Conservation (phyloP, 768 basidiomycete genomes). For the Suillus alpinus region DNA sequence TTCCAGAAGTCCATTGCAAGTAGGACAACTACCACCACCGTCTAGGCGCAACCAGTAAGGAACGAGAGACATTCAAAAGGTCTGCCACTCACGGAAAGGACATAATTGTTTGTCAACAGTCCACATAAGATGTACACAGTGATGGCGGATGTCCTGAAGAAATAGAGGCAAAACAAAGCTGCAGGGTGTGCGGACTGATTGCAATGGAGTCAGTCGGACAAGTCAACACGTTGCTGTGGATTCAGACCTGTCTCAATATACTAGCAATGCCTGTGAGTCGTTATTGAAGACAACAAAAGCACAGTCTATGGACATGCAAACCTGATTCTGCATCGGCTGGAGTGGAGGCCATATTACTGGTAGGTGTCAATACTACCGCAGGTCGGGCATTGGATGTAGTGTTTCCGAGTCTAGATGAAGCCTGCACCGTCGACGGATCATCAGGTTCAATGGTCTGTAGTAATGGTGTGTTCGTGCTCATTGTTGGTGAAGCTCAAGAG, state of each 20-base stretch:
- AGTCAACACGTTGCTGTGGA: slow-evolving; percentile 1
- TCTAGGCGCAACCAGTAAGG: slow-evolving; percentile 38
- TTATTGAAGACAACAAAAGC: slow-evolving; percentile 5
- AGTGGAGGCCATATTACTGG: slow-evolving; percentile 52
- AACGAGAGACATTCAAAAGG: background rate
- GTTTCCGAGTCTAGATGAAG: slow-evolving; percentile 21
- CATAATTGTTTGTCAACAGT: slow-evolving; percentile 86
- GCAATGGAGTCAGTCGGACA: slow-evolving; percentile 8
- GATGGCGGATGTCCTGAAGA: slow-evolving; percentile 88
- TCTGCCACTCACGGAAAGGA: slow-evolving; percentile 70
- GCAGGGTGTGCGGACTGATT: slow-evolving; percentile 75
- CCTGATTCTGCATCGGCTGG: slow-evolving; percentile 77
- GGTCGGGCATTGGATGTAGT: slow-evolving; percentile 28
- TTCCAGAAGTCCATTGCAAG: slow-evolving; percentile 99
- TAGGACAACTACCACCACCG: slow-evolving; percentile 88
- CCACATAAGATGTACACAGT: slow-evolving; percentile 92
- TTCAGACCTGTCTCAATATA: slow-evolving; percentile 69
- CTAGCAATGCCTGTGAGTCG: slow-evolving; percentile 57
- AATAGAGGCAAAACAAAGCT: slow-evolving; percentile 82
- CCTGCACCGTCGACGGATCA: slow-evolving; percentile 43
- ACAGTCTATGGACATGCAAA: slow-evolving; percentile 16
- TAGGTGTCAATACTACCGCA: slow-evolving; percentile 59
- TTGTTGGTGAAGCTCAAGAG: slow-evolving; percentile 19
- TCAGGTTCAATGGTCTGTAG: slow-evolving; percentile 88
- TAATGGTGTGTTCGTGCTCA: slow-evolving; percentile 64